These are phyloP conservation scores for Aspergillus sp. DNA, from an alignment of 2,329 filamentous ascomycete species.

Conservation along the genomic window DNA sequence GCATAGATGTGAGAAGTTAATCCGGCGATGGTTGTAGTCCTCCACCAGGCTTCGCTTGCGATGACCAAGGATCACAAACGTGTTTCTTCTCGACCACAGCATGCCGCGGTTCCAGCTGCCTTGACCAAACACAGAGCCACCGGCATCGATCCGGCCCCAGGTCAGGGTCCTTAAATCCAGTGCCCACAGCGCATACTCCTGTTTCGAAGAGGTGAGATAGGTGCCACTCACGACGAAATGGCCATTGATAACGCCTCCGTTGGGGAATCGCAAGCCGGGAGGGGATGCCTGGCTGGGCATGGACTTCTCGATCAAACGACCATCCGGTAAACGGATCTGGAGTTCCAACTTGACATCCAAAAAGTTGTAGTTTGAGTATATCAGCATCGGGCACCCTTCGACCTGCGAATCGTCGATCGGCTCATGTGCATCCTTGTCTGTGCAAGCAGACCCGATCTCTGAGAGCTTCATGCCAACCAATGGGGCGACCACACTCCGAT, in stretches of 20 bases:
- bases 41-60: constrained; percentile 89
- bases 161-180: constrained; percentile 79
- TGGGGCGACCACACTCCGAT: constrained; percentile 88
- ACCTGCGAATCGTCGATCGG: constrained; percentile 22
- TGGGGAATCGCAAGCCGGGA: constrained; percentile 88
- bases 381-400: constrained; percentile 66
- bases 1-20: constrained; percentile 95
- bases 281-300: constrained; percentile 80
- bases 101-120: constrained; percentile 97
- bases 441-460: constrained; percentile 38
- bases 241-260: constrained; percentile 89
- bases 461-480: constrained; percentile 46
- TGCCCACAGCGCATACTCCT: constrained; percentile 96
- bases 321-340: constrained; percentile 79
- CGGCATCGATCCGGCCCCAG: constrained; percentile 94
- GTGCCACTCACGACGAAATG: constrained; percentile 97
- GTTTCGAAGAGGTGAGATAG: constrained; percentile 93
- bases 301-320: constrained; percentile 73
- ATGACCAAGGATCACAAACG: constrained; percentile 92
- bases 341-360: constrained; percentile 93
- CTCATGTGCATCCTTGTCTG: constrained; percentile 33
- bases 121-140: constrained; percentile 87
- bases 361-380: constrained; percentile 99
- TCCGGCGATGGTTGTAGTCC: constrained; percentile 94
- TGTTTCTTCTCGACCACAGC: constrained; percentile 86